Conservation (phyloP, 345 rosid species). For the Salix caprea region DNA sequence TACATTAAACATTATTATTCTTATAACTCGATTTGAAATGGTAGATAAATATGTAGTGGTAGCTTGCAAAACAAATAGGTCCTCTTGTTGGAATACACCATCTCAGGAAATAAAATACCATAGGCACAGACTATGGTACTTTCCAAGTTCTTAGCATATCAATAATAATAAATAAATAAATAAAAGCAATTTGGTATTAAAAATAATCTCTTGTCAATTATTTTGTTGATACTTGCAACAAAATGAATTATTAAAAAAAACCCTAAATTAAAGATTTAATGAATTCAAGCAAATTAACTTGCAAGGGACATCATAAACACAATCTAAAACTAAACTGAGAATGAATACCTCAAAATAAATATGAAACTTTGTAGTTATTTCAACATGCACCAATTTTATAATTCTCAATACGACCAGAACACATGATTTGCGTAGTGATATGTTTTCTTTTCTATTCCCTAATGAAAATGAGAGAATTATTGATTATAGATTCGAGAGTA, state of each 20-base stretch:
- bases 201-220: background rate
- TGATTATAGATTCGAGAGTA: no score
- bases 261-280: background rate
- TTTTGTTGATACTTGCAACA: background rate
- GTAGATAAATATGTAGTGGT: background rate
- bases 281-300: background rate
- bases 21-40: background rate
- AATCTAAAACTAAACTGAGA: background rate
- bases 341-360: no score
- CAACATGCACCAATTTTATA: no score
- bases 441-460: no score
- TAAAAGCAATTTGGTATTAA: background rate
- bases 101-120: no score
- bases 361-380: no score
- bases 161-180: background rate
- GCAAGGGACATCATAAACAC: background rate
- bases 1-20: background rate
- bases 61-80: background rate
- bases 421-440: no score
- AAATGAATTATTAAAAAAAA: background rate
- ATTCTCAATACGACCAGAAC: no score
- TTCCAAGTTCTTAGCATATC: background rate
- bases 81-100: background rate
- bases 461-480: no score
- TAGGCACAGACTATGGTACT: background rate